These are phyloP conservation scores for Thraustochytrium sp. DNA, from an alignment of 352 stramenopile genomes.

Conservation along the genomic window DNA sequence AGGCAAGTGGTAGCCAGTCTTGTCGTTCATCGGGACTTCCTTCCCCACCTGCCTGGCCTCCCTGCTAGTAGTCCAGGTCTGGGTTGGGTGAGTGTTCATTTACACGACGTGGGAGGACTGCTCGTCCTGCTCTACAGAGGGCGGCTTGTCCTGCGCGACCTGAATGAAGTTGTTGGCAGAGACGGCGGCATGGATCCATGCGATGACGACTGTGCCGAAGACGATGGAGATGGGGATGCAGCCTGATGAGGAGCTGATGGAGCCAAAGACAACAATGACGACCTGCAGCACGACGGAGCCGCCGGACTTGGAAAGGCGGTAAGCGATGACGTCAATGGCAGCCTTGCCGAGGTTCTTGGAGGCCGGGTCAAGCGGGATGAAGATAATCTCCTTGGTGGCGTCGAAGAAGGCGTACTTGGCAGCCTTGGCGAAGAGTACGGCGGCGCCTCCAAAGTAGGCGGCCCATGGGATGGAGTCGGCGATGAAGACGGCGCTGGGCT, in stretches of 20 bases:
- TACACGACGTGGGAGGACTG: no score
- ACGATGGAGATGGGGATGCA: conserved; percentile 19
- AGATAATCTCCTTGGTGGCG: conserved; percentile 78
- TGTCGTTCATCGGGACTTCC: no score
- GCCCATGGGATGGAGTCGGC: conserved; percentile 56
- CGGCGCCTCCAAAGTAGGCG: conserved; percentile 61
- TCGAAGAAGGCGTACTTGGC: conserved; percentile 74
- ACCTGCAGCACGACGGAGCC: conserved; percentile 76
- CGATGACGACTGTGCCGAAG: conserved; percentile 24
- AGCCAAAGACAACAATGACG: conserved; percentile 70
- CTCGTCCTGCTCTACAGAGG: not conserved
- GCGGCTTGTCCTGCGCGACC: not conserved
- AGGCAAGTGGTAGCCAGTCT: no score
- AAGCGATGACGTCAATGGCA: conserved; percentile 73
- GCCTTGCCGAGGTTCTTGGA: conserved; percentile 75
- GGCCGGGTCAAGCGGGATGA: conserved; percentile 71
- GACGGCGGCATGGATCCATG: conserved; percentile 24
- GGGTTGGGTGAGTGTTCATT: no score
- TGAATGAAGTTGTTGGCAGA: not conserved
- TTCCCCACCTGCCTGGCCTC: no score
- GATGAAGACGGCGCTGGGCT: conserved; percentile 15
- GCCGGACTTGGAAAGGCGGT: conserved; percentile 72
- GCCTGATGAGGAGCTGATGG: conserved; percentile 61
- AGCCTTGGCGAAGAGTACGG: conserved; percentile 74
- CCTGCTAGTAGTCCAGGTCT: no score